phyloP scores from a whole-genome alignment of 2,329 filamentous ascomycete genomes.

The Seiridium cupressi region DNA sequence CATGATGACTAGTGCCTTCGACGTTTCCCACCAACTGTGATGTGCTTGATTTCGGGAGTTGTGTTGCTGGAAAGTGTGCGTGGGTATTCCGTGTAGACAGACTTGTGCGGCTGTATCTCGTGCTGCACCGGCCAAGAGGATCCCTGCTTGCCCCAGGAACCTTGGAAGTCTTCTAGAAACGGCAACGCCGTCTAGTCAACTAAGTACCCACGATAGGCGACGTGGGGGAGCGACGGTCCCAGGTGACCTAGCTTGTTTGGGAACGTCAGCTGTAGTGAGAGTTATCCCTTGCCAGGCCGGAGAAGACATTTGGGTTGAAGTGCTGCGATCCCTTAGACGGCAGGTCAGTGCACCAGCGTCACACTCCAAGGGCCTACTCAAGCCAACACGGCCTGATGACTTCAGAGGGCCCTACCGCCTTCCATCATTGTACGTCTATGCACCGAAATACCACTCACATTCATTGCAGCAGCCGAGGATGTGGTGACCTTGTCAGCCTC shows the following conservation, averaged over 20 bases:
- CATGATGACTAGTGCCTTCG: background rate
- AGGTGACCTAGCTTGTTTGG: background rate
- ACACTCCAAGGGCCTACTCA: background rate
- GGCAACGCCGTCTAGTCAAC: slow-evolving; percentile 3
- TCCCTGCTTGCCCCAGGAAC: slow-evolving; percentile 5
- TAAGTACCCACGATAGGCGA: background rate
- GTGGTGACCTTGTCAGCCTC: background rate
- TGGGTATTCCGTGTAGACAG: too few species aligned
- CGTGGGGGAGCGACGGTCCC: background rate
- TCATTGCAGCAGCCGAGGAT: background rate
- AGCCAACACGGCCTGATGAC: background rate
- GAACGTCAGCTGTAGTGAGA: background rate
- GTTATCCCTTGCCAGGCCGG: background rate
- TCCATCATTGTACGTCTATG: background rate
- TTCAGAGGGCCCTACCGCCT: background rate
- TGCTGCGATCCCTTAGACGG: slow-evolving; percentile 2
- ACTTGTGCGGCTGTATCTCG: background rate
- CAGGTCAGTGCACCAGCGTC: slow-evolving; percentile 1
- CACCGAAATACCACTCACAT: background rate
- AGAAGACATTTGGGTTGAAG: background rate
- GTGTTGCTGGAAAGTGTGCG: too few species aligned
- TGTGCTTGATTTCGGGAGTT: too few species aligned
- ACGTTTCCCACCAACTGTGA: background rate
- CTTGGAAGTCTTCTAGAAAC: slow-evolving; percentile 7
- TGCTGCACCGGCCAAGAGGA: background rate